Conservation (phyloP, 1,139 yeast genomes). For the Spathaspora sp. region DNA sequence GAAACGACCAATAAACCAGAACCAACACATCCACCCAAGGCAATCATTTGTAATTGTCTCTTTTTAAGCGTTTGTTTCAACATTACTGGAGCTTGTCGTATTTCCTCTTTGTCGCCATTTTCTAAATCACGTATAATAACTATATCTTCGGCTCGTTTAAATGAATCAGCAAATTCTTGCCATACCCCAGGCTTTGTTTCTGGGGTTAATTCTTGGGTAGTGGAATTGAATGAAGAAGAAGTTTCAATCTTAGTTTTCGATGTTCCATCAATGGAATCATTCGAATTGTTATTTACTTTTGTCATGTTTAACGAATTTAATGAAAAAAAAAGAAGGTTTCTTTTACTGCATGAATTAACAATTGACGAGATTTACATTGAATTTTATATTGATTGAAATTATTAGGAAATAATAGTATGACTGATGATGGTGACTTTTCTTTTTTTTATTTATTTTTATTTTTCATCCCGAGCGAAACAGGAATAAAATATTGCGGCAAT, state of each 20-base stretch:
- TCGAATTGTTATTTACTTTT: conserved; percentile 2
- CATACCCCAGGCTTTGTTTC: conserved; percentile 15
- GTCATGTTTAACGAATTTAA: background rate
- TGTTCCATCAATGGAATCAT: background rate
- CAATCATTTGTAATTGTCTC: conserved; percentile 38
- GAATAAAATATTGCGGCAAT: conserved; percentile 5
- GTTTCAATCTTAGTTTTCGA: conserved; percentile 2
- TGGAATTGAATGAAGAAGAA: conserved; percentile 3
- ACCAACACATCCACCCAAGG: conserved; percentile 42
- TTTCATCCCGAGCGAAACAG: background rate
- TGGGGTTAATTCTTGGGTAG: conserved; percentile 1
- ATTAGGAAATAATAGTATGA: background rate
- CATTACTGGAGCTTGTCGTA: conserved; percentile 7
- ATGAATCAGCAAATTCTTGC: conserved; percentile 33
- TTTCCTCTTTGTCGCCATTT: conserved; percentile 10
- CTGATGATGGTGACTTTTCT: background rate
- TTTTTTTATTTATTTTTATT: background rate
- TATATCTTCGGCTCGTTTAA: conserved; percentile 26
- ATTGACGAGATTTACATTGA: background rate
- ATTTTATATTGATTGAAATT: background rate
- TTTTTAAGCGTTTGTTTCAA: conserved; percentile 31
- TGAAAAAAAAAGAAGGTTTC: background rate
- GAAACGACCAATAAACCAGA: conserved; percentile 37
- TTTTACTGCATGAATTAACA: background rate
- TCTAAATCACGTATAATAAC: conserved; percentile 8